Evolutionary conservation across 495 filamentous ascomycete genomes (phyloP), one percentile per base, ranked within the genome.

Genomic region (Hypoxylon lienhwacheense): DNA sequence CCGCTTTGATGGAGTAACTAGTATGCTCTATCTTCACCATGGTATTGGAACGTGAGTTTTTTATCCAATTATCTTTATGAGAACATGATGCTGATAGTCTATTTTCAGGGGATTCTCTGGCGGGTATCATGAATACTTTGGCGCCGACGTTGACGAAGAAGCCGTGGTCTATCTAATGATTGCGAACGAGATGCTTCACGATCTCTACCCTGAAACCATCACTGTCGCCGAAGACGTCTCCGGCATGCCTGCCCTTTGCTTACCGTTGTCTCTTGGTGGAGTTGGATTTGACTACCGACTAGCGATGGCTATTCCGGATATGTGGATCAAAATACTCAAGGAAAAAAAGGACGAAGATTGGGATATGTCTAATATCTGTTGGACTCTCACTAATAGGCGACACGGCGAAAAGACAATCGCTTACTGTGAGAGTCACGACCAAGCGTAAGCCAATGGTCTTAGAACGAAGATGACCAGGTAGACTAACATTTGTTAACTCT

Each of bases 361-460:
- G 93, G 89, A 97, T 63, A 88, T 98, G 63, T 86, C 82, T 26
- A 85, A 79, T 54, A 85, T 98, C 46, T 81, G 83, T 63, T 90
- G 84, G 70, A 96, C 89, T 22, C 77, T 98, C 19, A 95, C 88
- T 29, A 96, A 98, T 72, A 81, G 93, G 25, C 84, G 93, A 12
- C 87, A 97, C 65, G 93, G 92, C 41, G 93, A 98, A 73, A 97
- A 97, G 79, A 97, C 93, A 4, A 97, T 98, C 60, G 95, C 93
- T 10, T 98, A 98, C 70, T 88, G 87, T 42, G 93, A 98, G 70
- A 91, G 87, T 64, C 93, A 98, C 68, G 93, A 98, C 63, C 93
- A 98, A 84, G 95, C 93, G 90, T 96, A 83, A 75, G 89, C 80
- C 17, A 37, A 34, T 42, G 39, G 6, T 11, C 20, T 16, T 55